These are phyloP conservation scores for Stentor coeruleus DNA, from an alignment of 73 alveolate genomes.

Conservation along the genomic window DNA sequence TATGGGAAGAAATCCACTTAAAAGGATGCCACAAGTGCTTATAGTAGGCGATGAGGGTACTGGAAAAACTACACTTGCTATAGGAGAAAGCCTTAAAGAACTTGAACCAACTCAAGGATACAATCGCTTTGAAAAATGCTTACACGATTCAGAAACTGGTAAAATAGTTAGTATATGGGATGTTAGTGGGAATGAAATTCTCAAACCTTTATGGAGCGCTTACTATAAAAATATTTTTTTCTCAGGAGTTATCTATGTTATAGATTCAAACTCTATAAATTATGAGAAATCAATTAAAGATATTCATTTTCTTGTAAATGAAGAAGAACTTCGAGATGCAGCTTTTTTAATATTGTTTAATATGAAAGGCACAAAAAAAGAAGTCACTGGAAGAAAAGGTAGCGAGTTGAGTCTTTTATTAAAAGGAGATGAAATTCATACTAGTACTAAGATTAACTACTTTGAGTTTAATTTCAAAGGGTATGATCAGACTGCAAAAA, in stretches of 20 bases:
- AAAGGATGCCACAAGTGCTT: constrained; percentile 16
- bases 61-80: constrained; percentile 15
- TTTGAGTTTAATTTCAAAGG: not conserved
- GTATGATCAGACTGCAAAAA: not conserved
- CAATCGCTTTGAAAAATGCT: not conserved
- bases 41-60: constrained; percentile 27
- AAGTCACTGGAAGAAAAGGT: not conserved
- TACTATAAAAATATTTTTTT: constrained; percentile 14
- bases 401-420: not conserved
- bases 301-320: not conserved
- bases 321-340: constrained; percentile 29
- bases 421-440: not conserved
- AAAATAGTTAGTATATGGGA: constrained; percentile 10
- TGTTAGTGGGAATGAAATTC: constrained; percentile 23
- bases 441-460: not conserved
- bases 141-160: not conserved
- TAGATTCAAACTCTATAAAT: constrained; percentile 8
- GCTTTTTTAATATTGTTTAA: constrained; percentile 7
- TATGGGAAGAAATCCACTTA: constrained; percentile 12
- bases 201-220: constrained; percentile 15
- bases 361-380: not conserved
- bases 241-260: constrained; percentile 25
- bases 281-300: constrained; percentile 1
- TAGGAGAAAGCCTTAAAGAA: not conserved
- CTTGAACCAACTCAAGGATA: constrained; percentile 22